Evolutionary conservation across 2,329 filamentous ascomycete species (phyloP).

Genomic region (Sphaerulina vaccinii): DNA sequence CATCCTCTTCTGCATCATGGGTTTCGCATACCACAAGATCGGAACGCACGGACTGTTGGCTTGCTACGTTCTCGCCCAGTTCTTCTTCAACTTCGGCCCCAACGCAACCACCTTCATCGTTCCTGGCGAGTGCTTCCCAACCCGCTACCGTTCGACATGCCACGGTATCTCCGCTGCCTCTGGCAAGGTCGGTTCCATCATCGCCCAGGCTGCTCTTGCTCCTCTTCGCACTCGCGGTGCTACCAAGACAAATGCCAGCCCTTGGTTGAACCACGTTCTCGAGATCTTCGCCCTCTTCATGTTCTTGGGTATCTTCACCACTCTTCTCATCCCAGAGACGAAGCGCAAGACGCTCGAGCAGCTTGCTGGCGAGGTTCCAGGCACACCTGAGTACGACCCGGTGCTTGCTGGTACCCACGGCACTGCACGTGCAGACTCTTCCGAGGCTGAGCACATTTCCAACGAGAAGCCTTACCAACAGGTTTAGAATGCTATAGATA

Average conservation of each 20-base stretch:
- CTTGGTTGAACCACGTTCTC: conserved; percentile 72
- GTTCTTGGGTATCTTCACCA: conserved; percentile 67
- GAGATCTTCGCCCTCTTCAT: conserved; percentile 79
- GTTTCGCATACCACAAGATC: conserved; percentile 49
- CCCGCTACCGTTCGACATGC: conserved; percentile 48
- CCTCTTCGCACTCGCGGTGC: conserved; percentile 55
- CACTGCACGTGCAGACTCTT: conserved; percentile 14
- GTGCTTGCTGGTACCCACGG: conserved; percentile 24
- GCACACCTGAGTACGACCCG: conserved; percentile 51
- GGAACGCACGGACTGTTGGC: conserved; percentile 44
- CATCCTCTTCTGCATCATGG: conserved; percentile 50
- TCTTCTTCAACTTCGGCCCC: conserved; percentile 57
- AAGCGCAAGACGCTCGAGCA: conserved; percentile 69
- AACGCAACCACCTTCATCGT: conserved; percentile 54
- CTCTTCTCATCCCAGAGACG: conserved; percentile 69
- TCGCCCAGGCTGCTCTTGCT: conserved; percentile 51
- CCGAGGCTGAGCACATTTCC: conserved; percentile 17
- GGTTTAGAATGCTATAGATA: conserved; percentile 13
- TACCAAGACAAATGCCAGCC: conserved; percentile 52
- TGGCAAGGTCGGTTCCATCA: conserved; percentile 51
- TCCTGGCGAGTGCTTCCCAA: conserved; percentile 54
- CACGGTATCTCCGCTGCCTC: conserved; percentile 51
- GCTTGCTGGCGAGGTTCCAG: conserved; percentile 64
- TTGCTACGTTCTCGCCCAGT: conserved; percentile 49
- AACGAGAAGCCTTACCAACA: conserved; percentile 20